Base-by-base conservation (phyloP, 768 basidiomycete genomes). In the Strobilomyces confusus region DNA sequence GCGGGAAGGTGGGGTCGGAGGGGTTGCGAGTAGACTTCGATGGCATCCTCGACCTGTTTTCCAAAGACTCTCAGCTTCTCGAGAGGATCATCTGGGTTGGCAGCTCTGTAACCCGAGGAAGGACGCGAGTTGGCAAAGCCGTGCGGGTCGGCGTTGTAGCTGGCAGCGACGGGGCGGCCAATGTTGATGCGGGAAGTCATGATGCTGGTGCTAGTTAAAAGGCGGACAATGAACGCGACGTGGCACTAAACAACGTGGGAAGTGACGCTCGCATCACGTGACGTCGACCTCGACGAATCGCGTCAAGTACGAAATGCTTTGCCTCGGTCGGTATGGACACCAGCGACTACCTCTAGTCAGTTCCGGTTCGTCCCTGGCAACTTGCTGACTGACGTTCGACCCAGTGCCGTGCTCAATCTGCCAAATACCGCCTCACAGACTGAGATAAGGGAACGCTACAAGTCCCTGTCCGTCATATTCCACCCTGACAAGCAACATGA, bases 1-100 rank as follows among this genome's bases (percentile, higher is more conserved):
- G 92, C 86, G 38, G 97, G 97, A 63, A 99, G 79, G 70, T 95
- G 86, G 49, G 97, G 97, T 69, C 87, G 86, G 72, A 98, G 77
- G 19, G 97, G 97, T 67, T 97, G 89, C 9, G 93, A 87, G 72
- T 89, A 88, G 60, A 90, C 86, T 70, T 98, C 97, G 67, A 97
- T 80, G 58, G 85, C 76, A 74, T 99, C 97, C 75, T 99, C 97
- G 51, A 92, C 79, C 69, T 83, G 79, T 69, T 82, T 85, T 69
- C 81, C 81, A 61, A 84, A 75, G 8, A 78, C 77, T 57, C 84
- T 81, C 45, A 93, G 69, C 70, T 87, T 88, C 72, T 91, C 89
- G 55, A 91, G 62, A 0, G 89, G 92, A 74, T 87, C 86, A 64
- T 92, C 86, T 1, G 87, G 86, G 74, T 90, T 80, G 29, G 88